Percentiles rank a stretch among this genome's conserved stretches.
Evolutionary conservation across 2,329 filamentous ascomycete species (phyloP).

Genomic region (Aureobasidium sp.): DNA sequence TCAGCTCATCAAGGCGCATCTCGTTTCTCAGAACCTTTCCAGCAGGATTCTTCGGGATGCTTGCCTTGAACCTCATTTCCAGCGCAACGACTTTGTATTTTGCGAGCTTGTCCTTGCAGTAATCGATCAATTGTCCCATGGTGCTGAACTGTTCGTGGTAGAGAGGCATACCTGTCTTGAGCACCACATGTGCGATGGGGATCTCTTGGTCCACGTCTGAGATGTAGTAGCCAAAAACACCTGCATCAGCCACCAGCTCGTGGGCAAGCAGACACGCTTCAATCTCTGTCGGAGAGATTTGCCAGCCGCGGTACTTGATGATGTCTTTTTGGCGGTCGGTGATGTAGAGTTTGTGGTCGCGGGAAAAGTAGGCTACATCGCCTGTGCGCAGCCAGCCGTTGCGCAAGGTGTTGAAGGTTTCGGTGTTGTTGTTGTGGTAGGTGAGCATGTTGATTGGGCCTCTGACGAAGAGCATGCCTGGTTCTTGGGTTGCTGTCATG

Average conservation of each 20-base stretch:
- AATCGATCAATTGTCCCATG: conserved; percentile 22
- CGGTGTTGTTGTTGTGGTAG: conserved; percentile 26
- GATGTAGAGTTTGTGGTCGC: conserved; percentile 24
- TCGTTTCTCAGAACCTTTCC: conserved; percentile 24
- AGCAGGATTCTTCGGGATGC: conserved; percentile 24
- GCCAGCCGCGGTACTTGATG: conserved; percentile 29
- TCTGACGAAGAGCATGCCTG: conserved; percentile 36
- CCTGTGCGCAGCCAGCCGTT: conserved; percentile 25
- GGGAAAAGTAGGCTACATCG: conserved; percentile 30
- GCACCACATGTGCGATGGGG: conserved; percentile 18
- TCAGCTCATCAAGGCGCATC: background rate
- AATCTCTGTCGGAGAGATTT: conserved; percentile 27
- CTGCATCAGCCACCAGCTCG: conserved; percentile 20
- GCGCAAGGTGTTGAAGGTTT: conserved; percentile 18
- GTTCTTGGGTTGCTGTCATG: conserved; percentile 23
- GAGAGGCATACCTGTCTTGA: background rate
- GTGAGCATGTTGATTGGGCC: conserved; percentile 32
- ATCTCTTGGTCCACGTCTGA: conserved; percentile 8
- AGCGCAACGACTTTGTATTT: conserved; percentile 28
- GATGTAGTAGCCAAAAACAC: conserved; percentile 17
- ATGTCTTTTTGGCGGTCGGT: conserved; percentile 25
- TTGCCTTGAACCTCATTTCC: conserved; percentile 20
- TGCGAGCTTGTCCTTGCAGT: conserved; percentile 20
- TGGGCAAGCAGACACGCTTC: conserved; percentile 23
- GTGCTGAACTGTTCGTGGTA: conserved; percentile 16